These are phyloP conservation scores for Colletotrichum coccodes DNA, from an alignment of 2,329 filamentous ascomycete genomes.

Conservation along the genomic window DNA sequence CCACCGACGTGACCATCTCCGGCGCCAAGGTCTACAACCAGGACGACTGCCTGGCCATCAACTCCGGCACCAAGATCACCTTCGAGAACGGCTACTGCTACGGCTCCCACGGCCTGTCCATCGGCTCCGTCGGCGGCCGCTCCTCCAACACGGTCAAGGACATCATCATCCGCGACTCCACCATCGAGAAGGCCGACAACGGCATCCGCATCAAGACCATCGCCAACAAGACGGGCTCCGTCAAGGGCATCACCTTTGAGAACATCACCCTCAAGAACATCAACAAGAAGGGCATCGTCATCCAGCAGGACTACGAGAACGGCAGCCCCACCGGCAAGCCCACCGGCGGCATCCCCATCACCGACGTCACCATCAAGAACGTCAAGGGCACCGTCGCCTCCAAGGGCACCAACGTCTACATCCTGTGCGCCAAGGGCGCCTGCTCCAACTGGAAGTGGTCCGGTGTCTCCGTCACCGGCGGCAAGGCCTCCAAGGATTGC, in stretches of 20 bases:
- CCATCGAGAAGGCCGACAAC: slow-evolving; percentile 62
- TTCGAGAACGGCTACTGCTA: slow-evolving; percentile 56
- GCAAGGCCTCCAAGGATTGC: slow-evolving; percentile 48
- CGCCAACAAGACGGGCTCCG: slow-evolving; percentile 53
- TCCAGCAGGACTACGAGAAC: slow-evolving; percentile 59
- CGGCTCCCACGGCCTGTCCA: slow-evolving; percentile 55
- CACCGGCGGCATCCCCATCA: slow-evolving; percentile 62
- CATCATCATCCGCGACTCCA: slow-evolving; percentile 60
- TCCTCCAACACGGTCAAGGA: slow-evolving; percentile 62
- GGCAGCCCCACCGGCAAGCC: slow-evolving; percentile 54
- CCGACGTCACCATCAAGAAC: slow-evolving; percentile 54
- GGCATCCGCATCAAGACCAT: slow-evolving; percentile 63
- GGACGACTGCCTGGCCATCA: slow-evolving; percentile 70
- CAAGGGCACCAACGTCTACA: slow-evolving; percentile 55
- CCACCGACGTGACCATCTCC: slow-evolving; percentile 60
- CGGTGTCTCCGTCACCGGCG: slow-evolving; percentile 60
- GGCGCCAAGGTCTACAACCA: slow-evolving; percentile 68
- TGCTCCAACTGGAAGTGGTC: slow-evolving; percentile 65
- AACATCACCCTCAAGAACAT: slow-evolving; percentile 54
- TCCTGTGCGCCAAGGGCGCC: slow-evolving; percentile 62
- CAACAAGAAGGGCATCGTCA: slow-evolving; percentile 50
- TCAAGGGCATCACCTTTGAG: slow-evolving; percentile 55
- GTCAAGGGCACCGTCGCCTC: slow-evolving; percentile 55
- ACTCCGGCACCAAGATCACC: slow-evolving; percentile 60
- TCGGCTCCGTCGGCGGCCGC: slow-evolving; percentile 57